Evolutionary conservation across 2,329 filamentous ascomycete species (phyloP), one percentile per base, ranked within the genome.

Genomic region (Fusarium napiforme): DNA sequence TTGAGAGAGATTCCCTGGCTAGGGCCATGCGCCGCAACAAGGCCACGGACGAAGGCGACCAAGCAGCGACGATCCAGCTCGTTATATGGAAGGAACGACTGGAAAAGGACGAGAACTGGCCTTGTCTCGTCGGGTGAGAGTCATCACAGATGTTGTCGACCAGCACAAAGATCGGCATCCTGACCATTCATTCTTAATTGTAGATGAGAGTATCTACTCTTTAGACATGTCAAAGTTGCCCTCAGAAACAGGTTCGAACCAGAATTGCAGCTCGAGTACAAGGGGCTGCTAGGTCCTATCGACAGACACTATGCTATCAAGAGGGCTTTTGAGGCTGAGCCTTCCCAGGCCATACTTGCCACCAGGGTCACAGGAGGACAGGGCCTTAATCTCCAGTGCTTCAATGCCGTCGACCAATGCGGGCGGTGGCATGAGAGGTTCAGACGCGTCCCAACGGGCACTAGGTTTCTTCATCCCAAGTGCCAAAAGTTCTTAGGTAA

Each of bases 381-480:
- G 14, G 26, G 14, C 3, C 26, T 16, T 19, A 47, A n/a, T 3
- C 14, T n/a, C 19, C 26, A 30, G 19, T 47, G 19, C 26, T 30
- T 47, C 45, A 47, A 16, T 11, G 6, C 7, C 7, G 19, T 30
- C 9, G 4, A 21, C 0, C 12, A 21, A 7, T 7, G 43, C 7
- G 6, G 12, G 9, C 14, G 14, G 26, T 21, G 45, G 45, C 26
- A 43, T 19, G 7, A 19, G 42, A 26, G 11, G 43, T 4, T 14
- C 4, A 9, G 2, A 9, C 18, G 9, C 2, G 4, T 1, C 43
- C 18, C 6, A 21, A 21, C 21, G 45, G 43, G 12, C 26, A 1
- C 18, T 0, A 26, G 4, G 19, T 28, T 9, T 15, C 26, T 28
- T 28, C 26, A 10, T 47, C 45, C 9, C 14, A 21, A 47, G 4